Evolutionary conservation across 2,329 filamentous ascomycete species (phyloP).

Genomic region (Mycosphaerelloides madeirae): DNA sequence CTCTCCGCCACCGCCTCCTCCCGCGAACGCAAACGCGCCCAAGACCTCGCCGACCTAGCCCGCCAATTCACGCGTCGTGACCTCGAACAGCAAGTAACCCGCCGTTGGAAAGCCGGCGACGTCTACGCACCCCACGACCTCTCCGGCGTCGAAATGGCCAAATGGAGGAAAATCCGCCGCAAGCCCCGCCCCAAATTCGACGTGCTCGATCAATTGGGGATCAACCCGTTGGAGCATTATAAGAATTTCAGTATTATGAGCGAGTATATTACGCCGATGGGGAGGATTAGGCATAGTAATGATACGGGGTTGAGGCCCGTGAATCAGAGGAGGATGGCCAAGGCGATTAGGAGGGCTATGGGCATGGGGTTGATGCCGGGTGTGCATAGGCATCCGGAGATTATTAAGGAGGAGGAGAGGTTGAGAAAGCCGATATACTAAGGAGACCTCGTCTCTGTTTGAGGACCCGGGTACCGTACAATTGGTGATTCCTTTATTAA

Average conservation of each 20-base stretch:
- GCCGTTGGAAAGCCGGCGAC: constrained; percentile 72
- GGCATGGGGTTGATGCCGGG: constrained; percentile 83
- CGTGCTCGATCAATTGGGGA: constrained; percentile 70
- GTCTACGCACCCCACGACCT: constrained; percentile 89
- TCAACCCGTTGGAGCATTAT: constrained; percentile 81
- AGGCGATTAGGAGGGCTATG: constrained; percentile 82
- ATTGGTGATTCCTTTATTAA: no score
- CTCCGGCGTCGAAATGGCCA: constrained; percentile 68
- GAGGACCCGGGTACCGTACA: no score
- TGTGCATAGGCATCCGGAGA: constrained; percentile 81
- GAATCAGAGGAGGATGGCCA: constrained; percentile 90
- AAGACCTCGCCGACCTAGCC: constrained; percentile 15
- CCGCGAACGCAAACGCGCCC: constrained; percentile 7
- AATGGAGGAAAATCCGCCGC: constrained; percentile 62
- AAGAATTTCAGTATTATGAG: constrained; percentile 93
- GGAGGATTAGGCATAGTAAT: constrained; percentile 72
- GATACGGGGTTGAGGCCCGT: constrained; percentile 76
- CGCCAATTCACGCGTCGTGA: constrained; percentile 37
- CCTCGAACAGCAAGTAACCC: constrained; percentile 60
- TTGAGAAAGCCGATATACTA: no score
- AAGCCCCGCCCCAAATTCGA: constrained; percentile 52
- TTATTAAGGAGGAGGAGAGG: constrained; percentile 44
- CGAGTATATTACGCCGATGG: constrained; percentile 79
- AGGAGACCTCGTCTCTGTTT: no score
- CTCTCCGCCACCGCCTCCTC: constrained; percentile 2